Conservation (phyloP, 495 filamentous ascomycete genomes). For the Friedmanniomyces simplex region DNA sequence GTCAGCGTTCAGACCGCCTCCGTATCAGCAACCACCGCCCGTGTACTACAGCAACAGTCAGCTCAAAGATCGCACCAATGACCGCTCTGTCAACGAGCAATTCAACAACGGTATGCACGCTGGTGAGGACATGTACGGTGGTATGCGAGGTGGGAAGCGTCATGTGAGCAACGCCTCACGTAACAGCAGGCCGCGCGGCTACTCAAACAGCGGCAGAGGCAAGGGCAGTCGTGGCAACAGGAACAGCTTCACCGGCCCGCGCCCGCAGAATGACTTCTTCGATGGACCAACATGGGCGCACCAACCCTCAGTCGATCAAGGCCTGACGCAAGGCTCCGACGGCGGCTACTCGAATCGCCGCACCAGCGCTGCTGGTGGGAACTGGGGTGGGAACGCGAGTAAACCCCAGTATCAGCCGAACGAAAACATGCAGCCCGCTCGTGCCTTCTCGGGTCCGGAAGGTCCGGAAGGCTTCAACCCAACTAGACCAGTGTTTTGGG, state of each 20-base stretch:
- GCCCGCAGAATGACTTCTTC: background rate
- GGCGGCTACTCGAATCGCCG: background rate
- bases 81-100: background rate
- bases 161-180: background rate
- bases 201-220: background rate
- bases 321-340: background rate
- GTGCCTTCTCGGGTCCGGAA: background rate
- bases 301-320: background rate
- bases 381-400: conserved; percentile 1
- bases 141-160: background rate
- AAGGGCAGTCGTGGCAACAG: conserved; percentile 3
- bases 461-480: background rate
- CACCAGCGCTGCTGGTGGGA: background rate
- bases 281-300: background rate
- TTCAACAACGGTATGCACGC: background rate
- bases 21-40: background rate
- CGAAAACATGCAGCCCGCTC: background rate
- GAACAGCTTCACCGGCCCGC: conserved; percentile 1
- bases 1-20: background rate
- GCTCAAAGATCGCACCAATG: background rate
- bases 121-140: background rate
- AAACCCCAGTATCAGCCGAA: background rate
- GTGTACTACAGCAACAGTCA: background rate
- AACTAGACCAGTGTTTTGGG: background rate
- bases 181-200: conserved; percentile 1